Evolutionary conservation across 139 green algal genomes (phyloP), one percentile per base, ranked within the genome.

Genomic region (Tetraselmis striata): DNA sequence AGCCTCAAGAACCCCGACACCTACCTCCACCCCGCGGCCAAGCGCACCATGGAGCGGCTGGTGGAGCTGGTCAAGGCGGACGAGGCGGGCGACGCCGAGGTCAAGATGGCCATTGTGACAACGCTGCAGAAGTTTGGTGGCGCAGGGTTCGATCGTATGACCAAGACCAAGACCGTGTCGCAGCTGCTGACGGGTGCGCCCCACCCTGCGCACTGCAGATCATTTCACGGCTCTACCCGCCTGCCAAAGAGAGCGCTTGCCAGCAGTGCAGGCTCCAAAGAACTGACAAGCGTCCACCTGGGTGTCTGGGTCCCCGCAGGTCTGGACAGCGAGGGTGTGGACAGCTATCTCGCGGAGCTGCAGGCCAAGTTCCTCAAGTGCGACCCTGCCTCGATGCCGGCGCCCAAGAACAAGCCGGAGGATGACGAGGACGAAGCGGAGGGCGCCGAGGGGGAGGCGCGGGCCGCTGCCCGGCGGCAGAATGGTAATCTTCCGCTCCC

Each of bases 11-110:
- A 90, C 74, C 18, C 30, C 5, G 84, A 92, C 76, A 85, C 67
- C 29, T 87, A 92, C 81, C 89, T 97, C 78, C 90, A 95, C 82
- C 78, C 90, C 27, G 59, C 28, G 26, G 91, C 91, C 23, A 87
- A 89, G 59, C 85, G 85, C 28, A 88, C 86, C 75, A 82, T 93
- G 86, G 87, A 86, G 31, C 77, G 83, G n/a, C 81, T 89, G 26
- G 45, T 67, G 5, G 45, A 67, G 45, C 45, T 67, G 45, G 45
- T 67, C 11, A 67, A 67, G 45, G 45, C 45, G 45, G 45, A 67
- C 45, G 45, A 67, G 45, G 45, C 45, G 45, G 45, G 45, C 45
- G 45, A 67, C 45, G 45, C 45, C 11, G 45, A 67, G 45, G 45
- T 67, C 45, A 67, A 67, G 18, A 67, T 67, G 45, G 45, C 45